These are phyloP conservation scores for Rhododendron vialii DNA, from an alignment of 148 eudicot genomes.

Conservation along the genomic window DNA sequence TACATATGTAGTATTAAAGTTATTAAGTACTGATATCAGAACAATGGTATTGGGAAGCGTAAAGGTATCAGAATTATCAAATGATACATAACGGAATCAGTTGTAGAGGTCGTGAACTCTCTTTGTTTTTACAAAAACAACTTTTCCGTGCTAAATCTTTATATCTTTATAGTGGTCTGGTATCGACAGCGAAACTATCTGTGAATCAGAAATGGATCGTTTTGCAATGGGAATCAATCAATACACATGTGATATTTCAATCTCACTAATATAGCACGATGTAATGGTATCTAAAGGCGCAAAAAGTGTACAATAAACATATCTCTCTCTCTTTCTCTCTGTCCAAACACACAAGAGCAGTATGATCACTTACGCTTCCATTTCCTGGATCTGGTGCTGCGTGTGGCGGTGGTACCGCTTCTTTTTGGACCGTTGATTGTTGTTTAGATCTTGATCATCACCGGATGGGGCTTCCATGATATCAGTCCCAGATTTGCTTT, in stretches of 20 bases:
- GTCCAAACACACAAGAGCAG: slow-evolving; percentile 18
- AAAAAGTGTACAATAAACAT: not conserved
- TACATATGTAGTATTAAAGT: not conserved
- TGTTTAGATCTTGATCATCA: slow-evolving; percentile 71
- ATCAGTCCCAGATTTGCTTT: slow-evolving; percentile 83
- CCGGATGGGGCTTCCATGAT: slow-evolving; percentile 78
- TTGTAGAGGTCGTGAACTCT: not conserved
- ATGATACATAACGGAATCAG: not conserved
- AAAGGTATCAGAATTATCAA: not conserved
- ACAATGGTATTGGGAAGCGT: not conserved
- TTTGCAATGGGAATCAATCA: not conserved
- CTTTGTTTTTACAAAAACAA: not conserved
- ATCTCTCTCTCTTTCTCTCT: slow-evolving; percentile 33
- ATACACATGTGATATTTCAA: not conserved
- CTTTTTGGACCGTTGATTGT: slow-evolving; percentile 70
- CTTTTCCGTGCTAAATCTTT: not conserved
- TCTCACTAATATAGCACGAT: not conserved
- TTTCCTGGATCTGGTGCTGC: slow-evolving; percentile 92
- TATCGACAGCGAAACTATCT: not conserved
- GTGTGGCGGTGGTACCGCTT: slow-evolving; percentile 96
- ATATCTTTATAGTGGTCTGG: not conserved
- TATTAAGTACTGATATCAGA: no score
- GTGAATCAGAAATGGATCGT: not conserved
- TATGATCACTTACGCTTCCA: slow-evolving; percentile 64
- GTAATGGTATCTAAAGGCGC: not conserved